A percentile compares a stretch with the other conserved stretches of the same genome.
These are phyloP conservation scores for Metschnikowia amazonensis DNA, from an alignment of 805 yeast species.

Conservation along the genomic window DNA sequence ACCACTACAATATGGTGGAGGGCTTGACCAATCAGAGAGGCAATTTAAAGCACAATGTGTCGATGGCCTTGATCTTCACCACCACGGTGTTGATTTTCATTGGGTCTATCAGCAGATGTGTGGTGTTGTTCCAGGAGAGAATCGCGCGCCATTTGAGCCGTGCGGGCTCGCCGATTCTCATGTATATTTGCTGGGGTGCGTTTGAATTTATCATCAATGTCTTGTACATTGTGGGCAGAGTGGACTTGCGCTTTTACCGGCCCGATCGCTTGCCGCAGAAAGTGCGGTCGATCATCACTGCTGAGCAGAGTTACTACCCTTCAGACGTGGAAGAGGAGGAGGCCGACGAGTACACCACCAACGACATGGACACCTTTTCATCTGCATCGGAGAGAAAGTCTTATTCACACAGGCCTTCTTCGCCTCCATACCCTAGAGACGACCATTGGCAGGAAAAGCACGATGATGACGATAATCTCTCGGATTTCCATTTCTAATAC, in stretches of 20 bases:
- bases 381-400: constrained; percentile 12
- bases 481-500: constrained; percentile 18
- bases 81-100: constrained; percentile 49
- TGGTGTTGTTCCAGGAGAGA: constrained; percentile 39
- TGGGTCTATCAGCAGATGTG: constrained; percentile 49
- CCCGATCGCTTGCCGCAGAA: constrained; percentile 54
- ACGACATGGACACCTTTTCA: constrained; percentile 6
- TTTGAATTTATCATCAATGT: constrained; percentile 57
- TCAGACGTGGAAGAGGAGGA: constrained; percentile 28
- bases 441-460: constrained; percentile 14
- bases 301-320: constrained; percentile 37
- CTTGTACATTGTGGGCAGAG: constrained; percentile 58
- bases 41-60: constrained; percentile 46
- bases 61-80: constrained; percentile 43
- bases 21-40: constrained; percentile 40
- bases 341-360: constrained; percentile 7
- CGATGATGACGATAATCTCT: constrained; percentile 15
- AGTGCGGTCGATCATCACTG: constrained; percentile 40
- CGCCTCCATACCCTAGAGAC: constrained; percentile 18
- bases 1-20: constrained; percentile 34
- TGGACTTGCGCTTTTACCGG: constrained; percentile 75
- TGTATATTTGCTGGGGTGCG: constrained; percentile 68
- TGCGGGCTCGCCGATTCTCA: constrained; percentile 46
- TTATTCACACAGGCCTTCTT: constrained; percentile 5
- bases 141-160: constrained; percentile 20